phyloP scores from a whole-genome alignment of 1,284 basidiomycete genomes.

The Ganoderma meredithae region DNA sequence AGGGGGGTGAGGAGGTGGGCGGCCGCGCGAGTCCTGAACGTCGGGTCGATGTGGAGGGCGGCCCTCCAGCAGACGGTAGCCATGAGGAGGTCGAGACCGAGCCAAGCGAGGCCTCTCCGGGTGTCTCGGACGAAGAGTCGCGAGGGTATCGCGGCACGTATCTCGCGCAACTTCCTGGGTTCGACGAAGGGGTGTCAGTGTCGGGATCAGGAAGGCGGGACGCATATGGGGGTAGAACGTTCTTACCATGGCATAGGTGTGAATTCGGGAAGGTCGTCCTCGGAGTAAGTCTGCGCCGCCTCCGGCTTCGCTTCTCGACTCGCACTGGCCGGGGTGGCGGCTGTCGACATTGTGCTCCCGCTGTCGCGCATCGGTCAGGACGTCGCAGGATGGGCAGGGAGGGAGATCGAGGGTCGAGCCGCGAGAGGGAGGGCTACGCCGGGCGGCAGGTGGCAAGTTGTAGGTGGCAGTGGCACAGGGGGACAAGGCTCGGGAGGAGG shows the following conservation, averaged over 20 bases:
- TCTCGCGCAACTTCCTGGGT: slow-evolving; percentile 54
- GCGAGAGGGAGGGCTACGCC: background rate
- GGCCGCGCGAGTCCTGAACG: slow-evolving; percentile 42
- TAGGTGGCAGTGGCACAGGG: slow-evolving; percentile 6
- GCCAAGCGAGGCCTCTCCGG: slow-evolving; percentile 35
- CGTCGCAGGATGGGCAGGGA: slow-evolving; percentile 1
- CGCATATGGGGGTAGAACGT: background rate
- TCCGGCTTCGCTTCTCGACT: slow-evolving; percentile 8
- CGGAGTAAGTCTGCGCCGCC: slow-evolving; percentile 31
- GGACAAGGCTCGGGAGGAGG: background rate
- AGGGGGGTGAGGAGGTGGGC: slow-evolving; percentile 42
- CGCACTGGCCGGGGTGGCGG: background rate
- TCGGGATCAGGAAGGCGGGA: background rate
- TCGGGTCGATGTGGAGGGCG: slow-evolving; percentile 57
- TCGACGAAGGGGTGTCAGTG: background rate
- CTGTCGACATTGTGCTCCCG: slow-evolving; percentile 3
- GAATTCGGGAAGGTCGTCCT: slow-evolving; percentile 51
- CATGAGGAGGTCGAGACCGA: slow-evolving; percentile 54
- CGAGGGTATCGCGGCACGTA: slow-evolving; percentile 59
- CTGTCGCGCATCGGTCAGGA: slow-evolving; percentile 1
- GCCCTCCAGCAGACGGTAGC: slow-evolving; percentile 53
- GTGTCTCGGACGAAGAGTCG: slow-evolving; percentile 44
- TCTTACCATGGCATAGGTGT: slow-evolving; percentile 51
- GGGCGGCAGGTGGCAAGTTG: background rate
- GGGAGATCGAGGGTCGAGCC: background rate